Conservation (phyloP, 2,329 filamentous ascomycete species). For the Coniochaeta sp. region DNA sequence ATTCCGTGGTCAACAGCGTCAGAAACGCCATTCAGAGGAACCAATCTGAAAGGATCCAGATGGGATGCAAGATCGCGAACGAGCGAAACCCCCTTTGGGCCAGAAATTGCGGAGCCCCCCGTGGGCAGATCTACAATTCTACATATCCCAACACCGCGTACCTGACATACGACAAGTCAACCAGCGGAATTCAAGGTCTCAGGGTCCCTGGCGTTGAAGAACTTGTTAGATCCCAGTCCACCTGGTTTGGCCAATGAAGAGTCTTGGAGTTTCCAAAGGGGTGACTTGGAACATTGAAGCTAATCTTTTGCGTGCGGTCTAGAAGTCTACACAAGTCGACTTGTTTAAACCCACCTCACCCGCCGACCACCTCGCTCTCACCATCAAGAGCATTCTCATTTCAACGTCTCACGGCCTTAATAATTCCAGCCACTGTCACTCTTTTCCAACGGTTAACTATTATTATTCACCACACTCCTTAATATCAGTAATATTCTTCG, state of each 20-base stretch:
- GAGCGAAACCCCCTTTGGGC: background rate
- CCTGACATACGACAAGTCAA: background rate
- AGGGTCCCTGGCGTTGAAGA: background rate
- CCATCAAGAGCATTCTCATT: slow-evolving; percentile 18
- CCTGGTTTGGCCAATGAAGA: background rate
- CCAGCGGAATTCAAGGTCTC: background rate
- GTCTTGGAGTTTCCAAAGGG: background rate
- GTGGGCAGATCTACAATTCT: slow-evolving; percentile 1
- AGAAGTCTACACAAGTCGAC: slow-evolving; percentile 38
- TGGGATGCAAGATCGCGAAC: background rate
- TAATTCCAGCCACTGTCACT: slow-evolving; percentile 47
- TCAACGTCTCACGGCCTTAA: slow-evolving; percentile 31
- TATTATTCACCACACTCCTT: slow-evolving; percentile 50
- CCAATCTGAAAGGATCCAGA: background rate
- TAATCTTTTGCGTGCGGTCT: slow-evolving; percentile 16
- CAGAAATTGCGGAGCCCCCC: background rate
- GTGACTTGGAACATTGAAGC: slow-evolving; percentile 6
- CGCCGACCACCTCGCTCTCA: slow-evolving; percentile 31
- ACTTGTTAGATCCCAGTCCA: background rate
- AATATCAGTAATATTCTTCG: slow-evolving; percentile 48
- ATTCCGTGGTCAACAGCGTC: too few species aligned
- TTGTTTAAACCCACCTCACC: slow-evolving; percentile 36
- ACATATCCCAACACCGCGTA: background rate
- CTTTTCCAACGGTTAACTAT: slow-evolving; percentile 36
- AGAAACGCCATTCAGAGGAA: background rate